Evolutionary conservation across 1,284 basidiomycete species (phyloP), one percentile per base, ranked within the genome.

Genomic region (Cutaneotrichosporon mucoides): DNA sequence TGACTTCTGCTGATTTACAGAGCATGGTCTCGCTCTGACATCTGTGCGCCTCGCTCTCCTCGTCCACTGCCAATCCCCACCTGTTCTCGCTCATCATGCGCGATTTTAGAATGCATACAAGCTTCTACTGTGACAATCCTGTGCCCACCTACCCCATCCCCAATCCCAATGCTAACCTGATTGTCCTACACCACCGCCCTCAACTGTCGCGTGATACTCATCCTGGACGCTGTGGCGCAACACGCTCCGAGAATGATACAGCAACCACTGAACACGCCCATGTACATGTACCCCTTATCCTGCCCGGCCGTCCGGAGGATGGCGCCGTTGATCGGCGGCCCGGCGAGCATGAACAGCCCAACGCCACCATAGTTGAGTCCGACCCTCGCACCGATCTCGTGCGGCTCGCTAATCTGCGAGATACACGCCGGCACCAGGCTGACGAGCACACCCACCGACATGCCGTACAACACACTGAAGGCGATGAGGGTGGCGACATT

Each of bases 311-410:
- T 44, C 10, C 65, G 54, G 10, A 76, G 59, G 16, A 78, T 62
- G 0, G 74, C 74, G n/a, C 76, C 76, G 1, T 68, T 67, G 58
- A 76, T 75, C 0, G 75, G 74, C 2, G 74, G 73, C 0, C 75
- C 75, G 16, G 68, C 66, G 8, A 77, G 61, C 0, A 68, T 72
- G 1, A 68, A 65, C n/a, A 74, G 15, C 0, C 68, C 69, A 8
- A 69, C 61, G 35, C 68, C 44, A 8, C 57, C 35, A 38, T 64
- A 68, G 16, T 65, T 62, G n/a, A 72, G 56, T 2, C 71, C 71
- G 15, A 70, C 60, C 5, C 70, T 57, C n/a, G 62, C 56, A 5
- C 71, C 71, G 44, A 73, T 68, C 52, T 71, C 70, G 38, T 54
- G 40, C 12, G 52, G 55, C 16, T 59, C 49, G 12, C 64, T 65